A percentile compares a stretch with the other conserved stretches of the same genome.
Conservation (phyloP, 805 yeast genomes). For the Wickerhamiella hasegawae region DNA sequence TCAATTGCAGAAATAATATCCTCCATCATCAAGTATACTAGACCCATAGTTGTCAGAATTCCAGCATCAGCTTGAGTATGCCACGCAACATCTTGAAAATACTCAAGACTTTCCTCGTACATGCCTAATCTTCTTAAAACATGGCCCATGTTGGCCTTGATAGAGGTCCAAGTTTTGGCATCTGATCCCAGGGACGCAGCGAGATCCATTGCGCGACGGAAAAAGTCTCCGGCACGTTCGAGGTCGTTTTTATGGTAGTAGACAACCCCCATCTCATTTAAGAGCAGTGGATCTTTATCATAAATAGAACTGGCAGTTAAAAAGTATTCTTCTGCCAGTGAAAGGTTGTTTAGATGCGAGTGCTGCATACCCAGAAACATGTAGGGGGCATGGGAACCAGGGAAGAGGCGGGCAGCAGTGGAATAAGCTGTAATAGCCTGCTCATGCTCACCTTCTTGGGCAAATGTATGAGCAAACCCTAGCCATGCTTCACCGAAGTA, state of each 20-base stretch:
- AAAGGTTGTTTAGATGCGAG: conserved; percentile 66
- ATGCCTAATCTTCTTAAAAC: conserved; percentile 29
- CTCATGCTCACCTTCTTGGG: conserved; percentile 96
- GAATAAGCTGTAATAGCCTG: conserved; percentile 96
- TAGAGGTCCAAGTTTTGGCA: conserved; percentile 69
- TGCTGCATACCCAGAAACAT: conserved; percentile 94
- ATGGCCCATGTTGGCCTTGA: conserved; percentile 21
- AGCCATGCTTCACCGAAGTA: conserved; percentile 94
- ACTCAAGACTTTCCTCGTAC: conserved; percentile 49
- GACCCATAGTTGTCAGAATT: conserved; percentile 69
- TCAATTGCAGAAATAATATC: conserved; percentile 53
- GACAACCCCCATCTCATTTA: conserved; percentile 91
- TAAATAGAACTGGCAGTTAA: conserved; percentile 61
- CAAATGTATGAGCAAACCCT: conserved; percentile 96
- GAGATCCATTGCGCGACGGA: conserved; percentile 8
- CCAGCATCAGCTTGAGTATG: conserved; percentile 58
- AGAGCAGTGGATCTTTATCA: conserved; percentile 67
- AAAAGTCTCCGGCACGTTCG: conserved; percentile 41
- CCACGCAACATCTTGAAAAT: conserved; percentile 61
- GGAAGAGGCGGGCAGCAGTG: conserved; percentile 78
- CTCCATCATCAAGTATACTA: conserved; percentile 59
- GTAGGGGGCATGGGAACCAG: conserved; percentile 65
- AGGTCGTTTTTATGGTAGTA: conserved; percentile 60
- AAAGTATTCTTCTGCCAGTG: conserved; percentile 76
- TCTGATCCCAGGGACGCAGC: conserved; percentile 40